Percentiles rank a stretch among this genome's conserved stretches.
phyloP scores from a whole-genome alignment of 768 basidiomycete species.

The Hygrocybe coccinea region DNA sequence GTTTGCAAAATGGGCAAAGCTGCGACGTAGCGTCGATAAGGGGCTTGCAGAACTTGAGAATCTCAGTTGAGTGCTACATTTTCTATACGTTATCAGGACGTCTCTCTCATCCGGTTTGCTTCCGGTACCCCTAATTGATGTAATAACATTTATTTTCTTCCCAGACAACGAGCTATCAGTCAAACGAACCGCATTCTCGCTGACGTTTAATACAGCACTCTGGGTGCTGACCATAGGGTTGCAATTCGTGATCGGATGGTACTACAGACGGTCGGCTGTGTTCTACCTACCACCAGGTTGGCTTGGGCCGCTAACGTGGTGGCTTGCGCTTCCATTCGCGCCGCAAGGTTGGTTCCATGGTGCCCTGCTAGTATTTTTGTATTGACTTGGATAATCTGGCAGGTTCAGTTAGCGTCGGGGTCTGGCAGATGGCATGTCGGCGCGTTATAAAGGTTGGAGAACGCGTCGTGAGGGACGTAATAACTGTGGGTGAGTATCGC shows the following conservation, averaged over 20 bases:
- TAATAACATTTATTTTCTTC: background rate
- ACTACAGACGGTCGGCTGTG: conserved; percentile 84
- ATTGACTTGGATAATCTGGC: conserved; percentile 1
- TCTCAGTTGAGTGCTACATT: conserved; percentile 60
- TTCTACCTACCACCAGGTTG: conserved; percentile 90
- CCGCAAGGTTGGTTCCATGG: conserved; percentile 57
- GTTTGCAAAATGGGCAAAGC: conserved; percentile 97
- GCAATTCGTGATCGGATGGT: conserved; percentile 84
- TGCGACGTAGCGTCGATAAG: conserved; percentile 87
- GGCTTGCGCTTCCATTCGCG: conserved; percentile 85
- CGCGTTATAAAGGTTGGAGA: conserved; percentile 79
- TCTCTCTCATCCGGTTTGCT: background rate
- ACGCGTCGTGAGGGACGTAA: conserved; percentile 60
- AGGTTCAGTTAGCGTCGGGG: conserved; percentile 90
- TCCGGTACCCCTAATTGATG: background rate
- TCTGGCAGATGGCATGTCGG: conserved; percentile 94
- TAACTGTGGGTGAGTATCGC: background rate
- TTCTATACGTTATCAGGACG: background rate
- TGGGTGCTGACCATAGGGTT: conserved; percentile 87
- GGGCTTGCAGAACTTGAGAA: conserved; percentile 86
- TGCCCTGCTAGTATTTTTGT: conserved; percentile 7
- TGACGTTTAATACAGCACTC: conserved; percentile 66
- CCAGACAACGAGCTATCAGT: conserved; percentile 65
- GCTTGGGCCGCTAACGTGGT: conserved; percentile 87
- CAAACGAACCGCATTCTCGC: conserved; percentile 55